Base-by-base conservation (phyloP, 176 grass and related monocot species). In the Tuctoria greenei region DNA sequence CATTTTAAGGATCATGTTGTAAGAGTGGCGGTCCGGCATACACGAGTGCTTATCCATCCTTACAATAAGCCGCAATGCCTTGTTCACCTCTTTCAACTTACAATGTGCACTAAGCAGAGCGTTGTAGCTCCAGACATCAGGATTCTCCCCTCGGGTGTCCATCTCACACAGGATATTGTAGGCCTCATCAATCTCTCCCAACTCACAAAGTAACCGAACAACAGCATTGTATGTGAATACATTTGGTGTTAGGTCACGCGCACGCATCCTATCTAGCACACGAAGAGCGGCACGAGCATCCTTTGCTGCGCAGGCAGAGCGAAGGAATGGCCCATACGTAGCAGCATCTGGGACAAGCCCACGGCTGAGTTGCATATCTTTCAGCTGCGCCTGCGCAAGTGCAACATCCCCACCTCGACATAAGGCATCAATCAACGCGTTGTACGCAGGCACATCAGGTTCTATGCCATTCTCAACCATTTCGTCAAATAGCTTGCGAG, bases 1-100 rank as follows among this genome's bases (percentile, higher is more conserved):
- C 89, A 88, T 92, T 80, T 95, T 95, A 34, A 95, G 77, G 38
- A 99, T n/a, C 86, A 99, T 92, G 69, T 95, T 95, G 62, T 95
- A 99, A 35, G 87, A 78, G 63, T 88, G 92, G 5, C 72, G 68
- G 17, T 99, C 74, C 20, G 92, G 92, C 4, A 35, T 66, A 67
- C 91, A 95, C 4, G 74, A 79, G 40, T 82, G 82, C 25, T 86
- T 79, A 83, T 92, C 91, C 95, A 99, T 99, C 84, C 77, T 83
- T 78, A 67, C 20, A 16, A 99, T 77, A 59, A 95, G 80, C 37
- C 85, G 64, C 61, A 99, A 67, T 0, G 95, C 61, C 79, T 95
- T 95, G 73, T 90, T 88, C 57, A 88, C 84, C 66, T 99, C 92
- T 56, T 88, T 91, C 63, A 90, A 80, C 66, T 81, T 90, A 79